Evolutionary conservation across 179 eudicot genomes (phyloP).

Genomic region (Silene noctiflora): DNA sequence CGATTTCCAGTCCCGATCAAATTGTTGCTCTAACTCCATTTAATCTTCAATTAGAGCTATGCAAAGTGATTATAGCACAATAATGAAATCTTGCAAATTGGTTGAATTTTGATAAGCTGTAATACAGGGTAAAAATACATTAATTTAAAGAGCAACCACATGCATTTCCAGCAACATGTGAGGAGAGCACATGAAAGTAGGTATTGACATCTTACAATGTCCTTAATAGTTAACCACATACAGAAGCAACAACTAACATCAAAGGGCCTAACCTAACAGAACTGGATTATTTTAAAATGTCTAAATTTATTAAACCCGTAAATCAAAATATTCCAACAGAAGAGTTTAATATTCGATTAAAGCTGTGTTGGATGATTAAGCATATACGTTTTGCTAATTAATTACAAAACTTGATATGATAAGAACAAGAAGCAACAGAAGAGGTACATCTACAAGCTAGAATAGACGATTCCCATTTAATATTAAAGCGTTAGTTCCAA

Average conservation of each 20-base stretch:
- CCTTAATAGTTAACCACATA: neutral
- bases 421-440: neutral
- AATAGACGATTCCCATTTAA: too few relatives aligned
- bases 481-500: neutral
- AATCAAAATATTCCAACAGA: neutral
- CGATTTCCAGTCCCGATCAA: slow-evolving; percentile 44
- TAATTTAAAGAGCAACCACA: neutral
- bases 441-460: neutral
- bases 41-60: slow-evolving; percentile 8
- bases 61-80: slow-evolving; percentile 1
- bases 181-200: slow-evolving; percentile 8
- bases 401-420: neutral
- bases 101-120: neutral
- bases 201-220: slow-evolving; percentile 9
- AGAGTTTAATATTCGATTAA: too few relatives aligned
- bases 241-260: slow-evolving; percentile 14
- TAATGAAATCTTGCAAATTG: neutral
- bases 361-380: too few relatives aligned
- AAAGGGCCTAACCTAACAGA: slow-evolving; percentile 10
- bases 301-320: neutral
- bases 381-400: neutral
- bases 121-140: neutral
- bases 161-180: neutral
- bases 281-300: slow-evolving; percentile 10
- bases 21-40: slow-evolving; percentile 51